Evolutionary conservation across 2,329 filamentous ascomycete species (phyloP), one percentile per base, ranked within the genome.

Genomic region (Thelonectria rubi): DNA sequence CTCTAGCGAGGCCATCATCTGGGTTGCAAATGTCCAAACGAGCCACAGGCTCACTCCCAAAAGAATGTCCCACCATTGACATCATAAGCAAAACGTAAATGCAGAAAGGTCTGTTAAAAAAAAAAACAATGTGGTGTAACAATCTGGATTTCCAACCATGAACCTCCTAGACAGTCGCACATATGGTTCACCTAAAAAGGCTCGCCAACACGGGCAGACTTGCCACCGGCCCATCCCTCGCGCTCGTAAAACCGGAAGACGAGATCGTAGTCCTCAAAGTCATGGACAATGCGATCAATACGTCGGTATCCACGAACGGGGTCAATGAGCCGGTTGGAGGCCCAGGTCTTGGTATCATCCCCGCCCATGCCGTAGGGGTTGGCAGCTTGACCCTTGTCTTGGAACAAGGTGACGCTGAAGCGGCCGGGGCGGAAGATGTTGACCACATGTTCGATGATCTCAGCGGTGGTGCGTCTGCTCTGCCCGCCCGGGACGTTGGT

Each of bases 161-260:
- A 30, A 30, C 26, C 26, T 30, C 26, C 26, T 24, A 5, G 26
- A 8, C 26, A 30, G 26, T 30, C 26, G 26, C 26, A 30, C 2
- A 8, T n/a, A 30, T 30, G 26, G 11, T n/a, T n/a, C 46, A 14
- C 49, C 55, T 24, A 43, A 26, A 80, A 70, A 56, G 81, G 78
- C 75, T 88, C 85, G 15, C 85, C 85, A 48, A 88, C 82, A 30
- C 84, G 78, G 9, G 85, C 82, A 21, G 75, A 77, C 64, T 82
- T 83, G 11, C 81, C 79, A 11, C 84, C 84, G 49, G 79, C 75
- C 86, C 86, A 98, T 72, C 91, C 94, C 68, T 97, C 88, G 62
- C 92, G 88, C 81, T 98, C 94, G 75, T 97, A 99, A 83, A 96
- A 97, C 61, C 94, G 88, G 81, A 99, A 99, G 47, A 99, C 91